Percentiles rank a stretch among this genome's conserved stretches.
These are phyloP conservation scores for Colletotrichum karsti DNA, from an alignment of 2,329 filamentous ascomycete species.

Conservation along the genomic window DNA sequence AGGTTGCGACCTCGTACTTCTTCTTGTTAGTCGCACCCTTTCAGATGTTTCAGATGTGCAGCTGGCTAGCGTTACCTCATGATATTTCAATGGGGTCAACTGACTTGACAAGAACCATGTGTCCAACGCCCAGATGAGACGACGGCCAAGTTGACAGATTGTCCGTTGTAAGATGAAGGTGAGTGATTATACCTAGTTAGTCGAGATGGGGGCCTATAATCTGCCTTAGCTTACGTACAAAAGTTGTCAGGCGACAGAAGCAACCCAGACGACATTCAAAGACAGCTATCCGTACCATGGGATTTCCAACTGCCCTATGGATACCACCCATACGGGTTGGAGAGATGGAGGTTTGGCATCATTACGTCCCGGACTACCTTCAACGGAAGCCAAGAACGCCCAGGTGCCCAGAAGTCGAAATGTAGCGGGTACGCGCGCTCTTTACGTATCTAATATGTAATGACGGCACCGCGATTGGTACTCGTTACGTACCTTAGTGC, in stretches of 20 bases:
- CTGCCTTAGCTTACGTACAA: too few relatives aligned
- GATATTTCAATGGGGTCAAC: background rate
- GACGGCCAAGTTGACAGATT: background rate
- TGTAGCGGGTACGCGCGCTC: background rate
- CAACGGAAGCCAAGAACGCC: background rate
- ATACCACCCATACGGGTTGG: too few relatives aligned
- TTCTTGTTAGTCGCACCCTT: background rate
- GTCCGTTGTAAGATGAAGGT: background rate
- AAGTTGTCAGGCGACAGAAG: background rate
- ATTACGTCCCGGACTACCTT: too few relatives aligned
- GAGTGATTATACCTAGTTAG: too few relatives aligned
- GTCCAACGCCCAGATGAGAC: background rate
- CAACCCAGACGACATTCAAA: background rate
- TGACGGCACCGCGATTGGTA: background rate
- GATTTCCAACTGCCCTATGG: background rate
- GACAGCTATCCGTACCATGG: background rate
- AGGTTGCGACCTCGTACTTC: too few relatives aligned
- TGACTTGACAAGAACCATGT: background rate
- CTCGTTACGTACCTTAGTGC: conserved; percentile 5
- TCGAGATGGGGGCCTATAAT: background rate
- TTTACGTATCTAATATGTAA: conserved; percentile 11
- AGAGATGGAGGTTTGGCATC: too few relatives aligned
- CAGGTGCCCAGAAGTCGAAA: background rate
- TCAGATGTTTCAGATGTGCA: background rate
- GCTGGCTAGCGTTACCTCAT: background rate